Conservation (phyloP, 1,284 basidiomycete species). For the Ustilago shanxiensis region DNA sequence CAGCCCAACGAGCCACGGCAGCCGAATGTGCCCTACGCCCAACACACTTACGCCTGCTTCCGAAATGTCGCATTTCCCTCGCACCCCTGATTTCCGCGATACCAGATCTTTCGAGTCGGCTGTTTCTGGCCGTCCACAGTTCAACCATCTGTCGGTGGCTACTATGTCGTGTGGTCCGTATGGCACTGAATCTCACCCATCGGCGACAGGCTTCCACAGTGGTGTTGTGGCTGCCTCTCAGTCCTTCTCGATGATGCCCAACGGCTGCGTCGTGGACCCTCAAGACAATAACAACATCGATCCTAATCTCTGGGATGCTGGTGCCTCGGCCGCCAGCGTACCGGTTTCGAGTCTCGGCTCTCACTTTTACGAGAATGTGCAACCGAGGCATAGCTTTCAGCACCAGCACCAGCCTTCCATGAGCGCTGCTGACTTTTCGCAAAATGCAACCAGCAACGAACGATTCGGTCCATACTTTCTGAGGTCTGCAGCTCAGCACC, state of each 20-base stretch:
- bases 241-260: conserved; percentile 22
- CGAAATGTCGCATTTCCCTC: conserved; percentile 36
- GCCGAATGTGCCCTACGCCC: conserved; percentile 29
- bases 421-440: conserved; percentile 8
- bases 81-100: conserved; percentile 37
- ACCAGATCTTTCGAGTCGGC: conserved; percentile 17
- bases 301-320: conserved; percentile 26
- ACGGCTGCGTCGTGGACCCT: conserved; percentile 11
- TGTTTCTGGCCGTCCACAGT: conserved; percentile 14
- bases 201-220: conserved; percentile 10
- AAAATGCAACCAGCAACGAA: conserved; percentile 12
- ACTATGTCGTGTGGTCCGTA: conserved; percentile 21
- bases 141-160: conserved; percentile 31
- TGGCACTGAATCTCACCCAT: conserved; percentile 9
- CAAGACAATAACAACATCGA: conserved; percentile 25
- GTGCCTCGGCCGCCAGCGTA: conserved; percentile 4
- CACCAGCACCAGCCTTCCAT: conserved; percentile 9
- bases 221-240: conserved; percentile 6
- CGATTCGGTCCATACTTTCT: conserved; percentile 15
- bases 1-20: conserved; percentile 27
- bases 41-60: conserved; percentile 32
- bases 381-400: conserved; percentile 9
- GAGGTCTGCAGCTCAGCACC: conserved; percentile 24
- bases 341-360: conserved; percentile 17
- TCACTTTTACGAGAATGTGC: conserved; percentile 33